Evolutionary conservation across 768 basidiomycete genomes (phyloP), one percentile per base, ranked within the genome.

Genomic region (Lactarius hatsudake): DNA sequence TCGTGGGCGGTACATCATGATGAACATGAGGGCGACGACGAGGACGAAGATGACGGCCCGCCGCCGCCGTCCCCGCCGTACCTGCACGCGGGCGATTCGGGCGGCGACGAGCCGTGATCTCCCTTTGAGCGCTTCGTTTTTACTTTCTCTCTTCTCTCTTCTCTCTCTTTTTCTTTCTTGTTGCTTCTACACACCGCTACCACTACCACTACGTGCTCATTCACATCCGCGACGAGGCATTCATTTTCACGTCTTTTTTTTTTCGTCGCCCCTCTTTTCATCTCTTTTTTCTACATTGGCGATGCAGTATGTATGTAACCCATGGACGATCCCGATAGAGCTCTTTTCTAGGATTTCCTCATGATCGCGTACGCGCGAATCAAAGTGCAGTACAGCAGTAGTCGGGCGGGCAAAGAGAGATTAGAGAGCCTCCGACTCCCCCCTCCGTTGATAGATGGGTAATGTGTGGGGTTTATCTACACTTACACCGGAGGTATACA

Each of bases 261-360:
- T 20, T 28, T 13, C 8, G 12, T 6, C 8, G 15, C 43, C 18
- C 9, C 18, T 28, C 18, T 43, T n/a, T 36, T 30, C 26, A 23
- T 34, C 15, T 53, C 23, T 15, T 43, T 43, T 28, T 26, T 43
- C n/a, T 45, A 45, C 53, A 32, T 32, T 43, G 59, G 51, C 54
- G 60, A 60, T 60, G 64, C 65, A 65, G 45, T 61, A 56, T 65
- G 65, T 65, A 65, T 65, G 65, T 65, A 65, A 55, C 42, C 23
- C 65, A 65, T 56, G 65, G 65, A 65, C 59, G 9, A 60, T 18
- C 36, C 48, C 51, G 64, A 65, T 65, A 65, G 64, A 65, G 28
- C 9, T 23, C 53, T 40, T 40, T 40, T 28, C 12, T 45, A 45
- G 8, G 43, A 45, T 5, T 20, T n/a, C 20, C 9, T 3, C 43